Percentiles rank a stretch among this genome's conserved stretches.
These are phyloP conservation scores for Priceomyces carsonii DNA, from an alignment of 805 yeast genomes.

Conservation along the genomic window DNA sequence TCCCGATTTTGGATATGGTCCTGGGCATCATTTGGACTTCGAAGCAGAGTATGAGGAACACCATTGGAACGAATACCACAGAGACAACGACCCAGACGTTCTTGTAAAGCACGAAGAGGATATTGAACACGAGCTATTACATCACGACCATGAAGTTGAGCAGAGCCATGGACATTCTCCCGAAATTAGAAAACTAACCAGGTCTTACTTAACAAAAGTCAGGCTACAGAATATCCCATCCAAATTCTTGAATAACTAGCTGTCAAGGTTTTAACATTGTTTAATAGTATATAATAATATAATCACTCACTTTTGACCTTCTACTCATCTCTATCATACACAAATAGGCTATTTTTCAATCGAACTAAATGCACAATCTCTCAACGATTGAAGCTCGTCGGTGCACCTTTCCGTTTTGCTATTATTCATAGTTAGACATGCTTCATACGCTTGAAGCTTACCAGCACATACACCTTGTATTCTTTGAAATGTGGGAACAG, in stretches of 20 bases:
- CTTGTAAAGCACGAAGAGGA: slow-evolving; percentile 82
- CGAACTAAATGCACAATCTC: slow-evolving; percentile 60
- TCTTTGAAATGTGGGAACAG: slow-evolving; percentile 71
- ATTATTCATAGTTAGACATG: slow-evolving; percentile 54
- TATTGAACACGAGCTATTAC: slow-evolving; percentile 80
- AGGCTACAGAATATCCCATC: slow-evolving; percentile 30
- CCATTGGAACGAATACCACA: slow-evolving; percentile 85
- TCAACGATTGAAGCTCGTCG: slow-evolving; percentile 51
- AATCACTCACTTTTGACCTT: neutral
- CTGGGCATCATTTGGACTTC: slow-evolving; percentile 92
- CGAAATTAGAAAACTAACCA: slow-evolving; percentile 28
- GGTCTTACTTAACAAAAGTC: slow-evolving; percentile 29
- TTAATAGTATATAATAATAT: neutral
- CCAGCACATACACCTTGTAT: slow-evolving; percentile 64
- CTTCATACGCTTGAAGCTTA: slow-evolving; percentile 62
- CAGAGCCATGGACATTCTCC: slow-evolving; percentile 40
- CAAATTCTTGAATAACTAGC: slow-evolving; percentile 22
- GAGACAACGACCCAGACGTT: slow-evolving; percentile 80
- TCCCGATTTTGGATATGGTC: slow-evolving; percentile 92
- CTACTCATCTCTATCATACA: too few relatives aligned
- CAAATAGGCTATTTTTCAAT: slow-evolving; percentile 16
- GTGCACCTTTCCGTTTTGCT: slow-evolving; percentile 52
- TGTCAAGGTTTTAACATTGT: neutral
- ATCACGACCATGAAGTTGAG: slow-evolving; percentile 84
- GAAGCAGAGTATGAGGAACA: slow-evolving; percentile 93